Base-by-base conservation (phyloP, 208 protist species). In the Naegleria fowleri region DNA sequence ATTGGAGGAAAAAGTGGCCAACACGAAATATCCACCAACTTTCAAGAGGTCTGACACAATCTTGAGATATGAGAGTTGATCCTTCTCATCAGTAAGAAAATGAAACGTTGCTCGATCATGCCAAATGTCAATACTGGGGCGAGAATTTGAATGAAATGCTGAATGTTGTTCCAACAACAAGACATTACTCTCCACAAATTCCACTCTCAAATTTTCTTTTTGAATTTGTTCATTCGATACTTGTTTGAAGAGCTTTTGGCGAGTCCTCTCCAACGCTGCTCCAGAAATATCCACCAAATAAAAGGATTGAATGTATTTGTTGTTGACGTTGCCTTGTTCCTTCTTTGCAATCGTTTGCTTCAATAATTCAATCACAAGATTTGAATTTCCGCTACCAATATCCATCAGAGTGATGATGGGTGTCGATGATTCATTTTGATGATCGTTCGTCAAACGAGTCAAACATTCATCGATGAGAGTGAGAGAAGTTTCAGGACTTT, bases 71-170 rank as follows among this genome's bases (percentile, higher is more conserved):
- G 4, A 22, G 5, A 36, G 36, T 43, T 43, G n/a, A 43, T 85
- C 79, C 29, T 43, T 0, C 7, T 25, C 13, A 85, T 9, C 7
- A 43, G 7, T 85, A 1, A 85, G 41, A 85, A 85, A 85, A 38
- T 85, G 79, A 85, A 85, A 85, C 0, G 38, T 43, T 0, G 79
- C 79, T 43, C 79, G n/a, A 43, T 85, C 79, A 85, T 85, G 79
- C 38, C n/a, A 39, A 43, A 85, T 85, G n/a, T 85, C 36, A 85
- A 85, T 25, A 43, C 15, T 85, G 41, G 11, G n/a, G n/a, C n/a
- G n/a, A n/a, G 38, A 40, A 43, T 25, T 79, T 79, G 25, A 36
- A 13, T 79, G 6, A 79, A 79, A 36, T 9, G 0, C 1, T 48
- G 43, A 9, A 7, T 48, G 43, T 48, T 19, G n/a, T 6, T 79